A percentile compares a stretch with the other conserved stretches of the same genome.
These are phyloP conservation scores for Chrysoporthe austroafricana DNA, from an alignment of 2,329 filamentous ascomycete species.

Conservation along the genomic window DNA sequence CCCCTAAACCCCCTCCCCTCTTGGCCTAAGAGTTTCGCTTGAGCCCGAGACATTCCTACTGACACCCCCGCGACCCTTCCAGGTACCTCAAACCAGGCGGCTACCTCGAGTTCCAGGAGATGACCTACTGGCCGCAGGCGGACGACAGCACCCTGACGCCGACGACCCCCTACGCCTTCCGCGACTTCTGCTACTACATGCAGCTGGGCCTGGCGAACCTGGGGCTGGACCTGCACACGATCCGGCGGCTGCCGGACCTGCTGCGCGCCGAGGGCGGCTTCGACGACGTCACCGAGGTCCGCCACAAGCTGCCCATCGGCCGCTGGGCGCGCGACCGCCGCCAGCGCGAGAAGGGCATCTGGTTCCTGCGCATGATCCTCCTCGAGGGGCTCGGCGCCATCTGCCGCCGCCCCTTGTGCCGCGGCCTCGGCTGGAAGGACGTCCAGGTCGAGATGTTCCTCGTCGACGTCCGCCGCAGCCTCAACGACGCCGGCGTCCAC, in stretches of 20 bases:
- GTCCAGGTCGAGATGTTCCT: constrained; percentile 43
- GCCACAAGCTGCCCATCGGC: constrained; percentile 52
- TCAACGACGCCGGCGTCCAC: constrained; percentile 38
- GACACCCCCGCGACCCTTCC: background rate
- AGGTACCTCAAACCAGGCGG: constrained; percentile 57
- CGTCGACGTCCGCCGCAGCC: constrained; percentile 39
- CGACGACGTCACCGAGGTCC: constrained; percentile 37
- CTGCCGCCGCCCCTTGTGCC: constrained; percentile 36
- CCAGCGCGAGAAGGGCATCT: constrained; percentile 49
- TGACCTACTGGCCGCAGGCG: constrained; percentile 45
- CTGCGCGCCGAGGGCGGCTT: constrained; percentile 47
- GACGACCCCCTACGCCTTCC: constrained; percentile 48
- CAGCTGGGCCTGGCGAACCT: constrained; percentile 45
- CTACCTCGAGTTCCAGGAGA: constrained; percentile 55
- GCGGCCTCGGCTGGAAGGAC: constrained; percentile 40
- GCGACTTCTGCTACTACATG: constrained; percentile 50
- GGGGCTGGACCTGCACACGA: constrained; percentile 47
- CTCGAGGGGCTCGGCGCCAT: constrained; percentile 41
- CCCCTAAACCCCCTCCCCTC: background rate
- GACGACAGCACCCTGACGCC: constrained; percentile 49
- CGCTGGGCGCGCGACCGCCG: constrained; percentile 50
- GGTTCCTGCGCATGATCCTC: constrained; percentile 47
- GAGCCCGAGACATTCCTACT: too few species aligned
- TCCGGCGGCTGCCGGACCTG: constrained; percentile 41
- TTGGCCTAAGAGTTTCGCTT: too few species aligned